A percentile compares a stretch with the other conserved stretches of the same genome.
Evolutionary conservation across 2,329 filamentous ascomycete genomes (phyloP).

Genomic region (Fusarium subtropicale): DNA sequence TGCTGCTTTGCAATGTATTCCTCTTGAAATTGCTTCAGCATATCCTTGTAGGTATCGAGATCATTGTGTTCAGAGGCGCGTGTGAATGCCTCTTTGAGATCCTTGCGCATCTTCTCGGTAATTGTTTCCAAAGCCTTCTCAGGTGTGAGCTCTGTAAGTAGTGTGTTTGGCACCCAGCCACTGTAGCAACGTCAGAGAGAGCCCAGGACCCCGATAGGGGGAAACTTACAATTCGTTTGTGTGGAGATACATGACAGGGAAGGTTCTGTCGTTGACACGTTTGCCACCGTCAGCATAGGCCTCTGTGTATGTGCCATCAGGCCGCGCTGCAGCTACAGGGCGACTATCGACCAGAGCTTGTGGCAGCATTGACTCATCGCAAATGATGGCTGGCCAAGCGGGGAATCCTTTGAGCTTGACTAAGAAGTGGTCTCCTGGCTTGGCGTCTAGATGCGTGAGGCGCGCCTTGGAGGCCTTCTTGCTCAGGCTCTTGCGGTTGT

Average conservation of each 20-base stretch:
- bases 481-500: constrained; percentile 83
- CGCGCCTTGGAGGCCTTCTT: constrained; percentile 84
- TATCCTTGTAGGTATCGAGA: constrained; percentile 83
- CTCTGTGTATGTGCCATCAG: constrained; percentile 87
- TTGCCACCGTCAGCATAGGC: constrained; percentile 90
- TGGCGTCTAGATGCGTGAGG: constrained; percentile 78
- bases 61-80: constrained; percentile 83
- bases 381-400: constrained; percentile 93
- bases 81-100: constrained; percentile 80
- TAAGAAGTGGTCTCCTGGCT: constrained; percentile 92
- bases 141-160: constrained; percentile 80
- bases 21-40: constrained; percentile 78
- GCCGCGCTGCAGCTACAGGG: constrained; percentile 83
- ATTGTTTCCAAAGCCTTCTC: constrained; percentile 76
- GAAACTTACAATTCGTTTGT: constrained; percentile 95
- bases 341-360: constrained; percentile 78
- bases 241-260: constrained; percentile 92
- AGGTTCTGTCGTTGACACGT: constrained; percentile 85
- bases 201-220: not conserved
- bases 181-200: constrained; percentile 60
- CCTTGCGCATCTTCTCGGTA: constrained; percentile 83
- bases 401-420: constrained; percentile 95
- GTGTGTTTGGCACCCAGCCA: constrained; percentile 90
- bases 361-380: constrained; percentile 94
- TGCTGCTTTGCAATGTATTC: constrained; percentile 64